These are phyloP conservation scores for Lobulomyces angularis DNA, from an alignment of 192 early-diverging fungal species.

Conservation along the genomic window DNA sequence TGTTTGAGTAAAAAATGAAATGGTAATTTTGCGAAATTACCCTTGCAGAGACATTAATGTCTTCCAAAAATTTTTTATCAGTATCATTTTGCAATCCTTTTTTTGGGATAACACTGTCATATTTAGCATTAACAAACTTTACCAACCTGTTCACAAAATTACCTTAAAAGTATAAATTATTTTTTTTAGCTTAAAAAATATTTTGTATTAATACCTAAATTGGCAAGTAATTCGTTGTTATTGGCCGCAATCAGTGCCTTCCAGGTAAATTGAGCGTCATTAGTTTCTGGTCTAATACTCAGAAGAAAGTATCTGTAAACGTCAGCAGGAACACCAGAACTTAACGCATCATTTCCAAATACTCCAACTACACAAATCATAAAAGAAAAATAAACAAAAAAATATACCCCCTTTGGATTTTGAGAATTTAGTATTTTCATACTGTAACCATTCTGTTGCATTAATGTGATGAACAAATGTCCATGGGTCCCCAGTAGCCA, in stretches of 20 bases:
- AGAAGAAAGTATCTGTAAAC: conserved; percentile 98
- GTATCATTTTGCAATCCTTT: conserved; percentile 32
- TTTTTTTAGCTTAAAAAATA: too few relatives aligned
- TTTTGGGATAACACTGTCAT: conserved; percentile 67
- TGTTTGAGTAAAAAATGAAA: too few relatives aligned
- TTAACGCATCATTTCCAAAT: conserved; percentile 89
- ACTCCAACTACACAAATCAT: conserved; percentile 93
- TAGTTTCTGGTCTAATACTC: conserved; percentile 79
- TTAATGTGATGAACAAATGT: conserved; percentile 84
- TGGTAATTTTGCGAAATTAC: conserved; percentile 38
- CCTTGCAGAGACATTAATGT: conserved; percentile 78
- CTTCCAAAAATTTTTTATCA: conserved; percentile 65
- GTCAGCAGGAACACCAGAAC: conserved; percentile 75
- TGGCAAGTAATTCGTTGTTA: conserved; percentile 90
- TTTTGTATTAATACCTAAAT: too few relatives aligned
- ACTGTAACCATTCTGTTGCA: conserved; percentile 46
- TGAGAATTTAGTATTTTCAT: conserved; percentile 61
- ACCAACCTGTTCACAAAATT: conserved; percentile 97
- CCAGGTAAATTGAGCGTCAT: conserved; percentile 90
- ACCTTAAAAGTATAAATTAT: too few relatives aligned
- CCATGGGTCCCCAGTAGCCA: conserved; percentile 81
- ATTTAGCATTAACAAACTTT: conserved; percentile 87
- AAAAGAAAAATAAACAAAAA: too few relatives aligned
- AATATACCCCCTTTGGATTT: conserved; percentile 96
- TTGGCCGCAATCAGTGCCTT: conserved; percentile 82